These are phyloP conservation scores for Nicotiana knightiana DNA, from an alignment of 257 asterid species.

Conservation along the genomic window DNA sequence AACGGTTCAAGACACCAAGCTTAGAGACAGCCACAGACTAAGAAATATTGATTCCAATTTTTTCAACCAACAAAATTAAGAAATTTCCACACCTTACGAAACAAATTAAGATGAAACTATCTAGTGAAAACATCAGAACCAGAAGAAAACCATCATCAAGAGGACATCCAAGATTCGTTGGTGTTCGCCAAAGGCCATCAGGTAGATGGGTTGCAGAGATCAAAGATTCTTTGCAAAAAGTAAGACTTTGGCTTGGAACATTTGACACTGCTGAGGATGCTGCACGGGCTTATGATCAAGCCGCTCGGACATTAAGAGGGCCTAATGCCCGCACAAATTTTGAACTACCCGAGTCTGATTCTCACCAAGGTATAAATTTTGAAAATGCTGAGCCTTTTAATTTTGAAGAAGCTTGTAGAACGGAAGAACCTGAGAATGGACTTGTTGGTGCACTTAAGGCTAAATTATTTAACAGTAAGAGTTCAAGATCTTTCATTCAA, in stretches of 20 bases:
- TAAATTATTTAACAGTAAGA: slow-evolving; percentile 38
- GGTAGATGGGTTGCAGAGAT: slow-evolving; percentile 97
- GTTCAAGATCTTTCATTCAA: slow-evolving; percentile 20
- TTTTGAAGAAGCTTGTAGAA: slow-evolving; percentile 64
- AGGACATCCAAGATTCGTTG: slow-evolving; percentile 73
- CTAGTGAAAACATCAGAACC: slow-evolving; percentile 18
- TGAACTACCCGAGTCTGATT: slow-evolving; percentile 33
- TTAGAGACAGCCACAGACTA: background rate
- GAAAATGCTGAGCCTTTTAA: slow-evolving; percentile 48
- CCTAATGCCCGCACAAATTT: slow-evolving; percentile 67
- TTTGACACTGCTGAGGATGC: slow-evolving; percentile 84
- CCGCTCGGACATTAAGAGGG: slow-evolving; percentile 70
- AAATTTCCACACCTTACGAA: background rate
- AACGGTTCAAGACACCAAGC: slow-evolving; percentile 3
- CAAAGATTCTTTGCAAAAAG: slow-evolving; percentile 73
- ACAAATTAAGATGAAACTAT: background rate
- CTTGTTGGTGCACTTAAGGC: slow-evolving; percentile 69
- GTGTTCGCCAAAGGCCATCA: slow-evolving; percentile 74
- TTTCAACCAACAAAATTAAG: background rate
- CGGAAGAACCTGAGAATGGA: slow-evolving; percentile 48
- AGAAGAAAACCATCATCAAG: slow-evolving; percentile 49
- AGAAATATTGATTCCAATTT: slow-evolving; percentile 3
- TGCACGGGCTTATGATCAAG: slow-evolving; percentile 72
- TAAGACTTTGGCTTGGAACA: slow-evolving; percentile 77
- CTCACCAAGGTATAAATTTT: background rate